A percentile compares a stretch with the other conserved stretches of the same genome.
Conservation (phyloP, 2,329 filamentous ascomycete species). For the Thermothelomyces thermophilus region DNA sequence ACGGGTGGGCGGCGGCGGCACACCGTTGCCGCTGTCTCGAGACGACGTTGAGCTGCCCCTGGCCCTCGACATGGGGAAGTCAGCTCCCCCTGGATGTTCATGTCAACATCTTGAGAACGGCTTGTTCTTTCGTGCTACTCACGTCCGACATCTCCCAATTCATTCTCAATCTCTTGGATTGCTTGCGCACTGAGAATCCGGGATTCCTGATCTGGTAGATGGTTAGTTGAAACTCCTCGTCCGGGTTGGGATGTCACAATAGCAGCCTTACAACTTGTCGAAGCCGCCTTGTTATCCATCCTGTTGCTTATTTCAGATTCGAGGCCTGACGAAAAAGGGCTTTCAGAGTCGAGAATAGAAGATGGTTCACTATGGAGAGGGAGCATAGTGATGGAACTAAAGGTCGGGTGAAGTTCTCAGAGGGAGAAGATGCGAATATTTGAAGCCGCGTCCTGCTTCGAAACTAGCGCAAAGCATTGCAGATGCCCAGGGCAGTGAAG, state of each 20-base stretch:
- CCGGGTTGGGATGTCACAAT: background rate
- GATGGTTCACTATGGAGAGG: no score
- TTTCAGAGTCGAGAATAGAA: no score
- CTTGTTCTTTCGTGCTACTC: background rate
- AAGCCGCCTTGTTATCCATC: background rate
- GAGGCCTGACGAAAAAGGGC: background rate
- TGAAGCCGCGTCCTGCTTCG: no score
- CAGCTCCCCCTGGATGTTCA: constrained; percentile 6
- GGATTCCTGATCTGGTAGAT: background rate
- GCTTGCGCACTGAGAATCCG: background rate
- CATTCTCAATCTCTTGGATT: constrained; percentile 16
- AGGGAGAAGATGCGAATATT: no score
- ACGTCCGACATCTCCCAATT: constrained; percentile 17
- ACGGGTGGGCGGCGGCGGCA: background rate
- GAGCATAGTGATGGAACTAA: no score
- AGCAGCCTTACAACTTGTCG: background rate
- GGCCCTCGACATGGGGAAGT: constrained; percentile 11
- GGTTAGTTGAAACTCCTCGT: background rate
- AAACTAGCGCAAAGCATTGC: no score
- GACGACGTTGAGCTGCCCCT: background rate
- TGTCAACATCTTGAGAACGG: background rate
- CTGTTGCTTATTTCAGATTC: background rate
- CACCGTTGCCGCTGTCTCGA: background rate
- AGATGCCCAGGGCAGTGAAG: background rate
- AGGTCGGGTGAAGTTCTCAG: no score